Evolutionary conservation across 1,139 yeast genomes (phyloP).

Genomic region (Yamadazyma pseudoaaseri): DNA sequence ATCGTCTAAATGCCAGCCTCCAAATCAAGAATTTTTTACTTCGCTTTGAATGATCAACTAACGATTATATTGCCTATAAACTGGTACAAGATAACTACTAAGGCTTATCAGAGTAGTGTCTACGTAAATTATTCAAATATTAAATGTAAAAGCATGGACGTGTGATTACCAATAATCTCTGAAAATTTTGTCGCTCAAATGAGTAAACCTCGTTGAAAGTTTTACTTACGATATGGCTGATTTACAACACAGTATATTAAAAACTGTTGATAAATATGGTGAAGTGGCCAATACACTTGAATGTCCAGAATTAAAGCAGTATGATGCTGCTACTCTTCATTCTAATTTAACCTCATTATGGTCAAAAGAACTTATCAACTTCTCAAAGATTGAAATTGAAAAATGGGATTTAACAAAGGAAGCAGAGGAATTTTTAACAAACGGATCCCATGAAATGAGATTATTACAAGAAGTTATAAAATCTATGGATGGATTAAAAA

Average conservation of each 20-base stretch:
- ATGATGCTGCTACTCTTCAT: slow-evolving; percentile 43
- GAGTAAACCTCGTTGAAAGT: neutral
- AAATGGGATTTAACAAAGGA: slow-evolving; percentile 75
- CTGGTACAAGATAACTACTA: too few species aligned
- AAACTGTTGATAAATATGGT: slow-evolving; percentile 54
- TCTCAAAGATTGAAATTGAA: slow-evolving; percentile 73
- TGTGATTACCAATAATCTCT: too few species aligned
- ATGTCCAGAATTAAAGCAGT: slow-evolving; percentile 43
- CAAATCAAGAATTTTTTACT: too few species aligned
- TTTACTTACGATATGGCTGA: slow-evolving; percentile 44
- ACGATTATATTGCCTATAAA: too few species aligned
- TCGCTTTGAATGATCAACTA: too few species aligned
- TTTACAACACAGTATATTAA: slow-evolving; percentile 56
- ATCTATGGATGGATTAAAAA: slow-evolving; percentile 75
- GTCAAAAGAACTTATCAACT: slow-evolving; percentile 79
- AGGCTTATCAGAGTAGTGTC: too few species aligned
- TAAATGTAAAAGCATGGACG: too few species aligned
- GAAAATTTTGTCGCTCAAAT: neutral
- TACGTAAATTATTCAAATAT: too few species aligned
- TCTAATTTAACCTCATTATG: slow-evolving; percentile 85
- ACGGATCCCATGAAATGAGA: slow-evolving; percentile 91
- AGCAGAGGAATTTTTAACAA: slow-evolving; percentile 71
- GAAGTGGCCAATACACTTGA: slow-evolving; percentile 62
- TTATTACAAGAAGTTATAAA: slow-evolving; percentile 74
- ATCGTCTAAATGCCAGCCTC: too few species aligned